Evolutionary conservation across 306 rosid species (phyloP), one percentile per base, ranked within the genome.

Genomic region (Macrotyloma uniflorum): DNA sequence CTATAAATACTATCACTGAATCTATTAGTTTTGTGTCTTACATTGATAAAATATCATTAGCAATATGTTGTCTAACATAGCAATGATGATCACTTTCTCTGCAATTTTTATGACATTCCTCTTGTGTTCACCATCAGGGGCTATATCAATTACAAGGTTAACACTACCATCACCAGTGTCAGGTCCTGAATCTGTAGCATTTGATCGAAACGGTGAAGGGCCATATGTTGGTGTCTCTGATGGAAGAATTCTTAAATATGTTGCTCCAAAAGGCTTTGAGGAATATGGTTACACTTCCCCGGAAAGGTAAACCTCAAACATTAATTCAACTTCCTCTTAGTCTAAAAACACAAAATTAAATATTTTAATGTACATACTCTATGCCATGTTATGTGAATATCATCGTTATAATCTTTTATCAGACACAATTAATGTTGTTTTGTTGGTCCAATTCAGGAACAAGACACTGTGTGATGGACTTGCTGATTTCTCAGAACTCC

Each of bases 391-490:
- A 15, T 14, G 7, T 11, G 14, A 42, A 42, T 2, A 42, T 8
- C 1, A 42, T 11, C 46, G 11, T 42, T n/a, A n/a, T n/a, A n/a
- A 42, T 42, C 1, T 9, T 42, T 36, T 8, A n/a, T n/a, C n/a
- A 26, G 28, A 26, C 28, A 26, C 28, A 20, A 24, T 24, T 30
- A 6, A 35, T 64, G 12, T 61, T 35, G 26, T 19, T 38, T 46
- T 62, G 36, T 43, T 62, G 46, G 18, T 80, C 24, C 5, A 8
- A 1, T 9, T 38, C 81, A 85, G 93, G 86, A 61, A 76, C 46
- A 79, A 66, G 5, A 68, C 65, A 42, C n/a, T 24, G 1, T 85
- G 91, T 71, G 87, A 89, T 77, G 91, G 93, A 33, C 78, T 85
- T 40, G 62, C 80, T 51, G 76, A 87, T 18, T 75, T 83, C 78